Conservation (phyloP, 2,329 filamentous ascomycete species). For the Trichoderma simmonsii region DNA sequence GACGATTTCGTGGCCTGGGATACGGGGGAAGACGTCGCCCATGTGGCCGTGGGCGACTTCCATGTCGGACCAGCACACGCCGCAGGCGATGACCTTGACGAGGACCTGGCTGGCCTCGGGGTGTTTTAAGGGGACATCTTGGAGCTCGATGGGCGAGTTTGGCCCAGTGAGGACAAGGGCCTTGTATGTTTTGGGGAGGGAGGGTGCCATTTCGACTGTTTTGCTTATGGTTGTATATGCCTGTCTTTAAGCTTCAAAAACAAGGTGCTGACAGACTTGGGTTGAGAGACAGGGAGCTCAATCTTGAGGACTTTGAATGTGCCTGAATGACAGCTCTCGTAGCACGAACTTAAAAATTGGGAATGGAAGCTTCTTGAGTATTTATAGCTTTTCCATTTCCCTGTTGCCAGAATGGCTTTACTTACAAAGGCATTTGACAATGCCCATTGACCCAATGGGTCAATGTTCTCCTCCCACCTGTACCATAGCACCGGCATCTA, state of each 20-base stretch:
- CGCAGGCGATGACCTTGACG: constrained; percentile 68
- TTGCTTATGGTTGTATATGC: neutral
- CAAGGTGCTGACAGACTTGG: constrained; percentile 1
- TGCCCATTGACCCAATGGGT: neutral
- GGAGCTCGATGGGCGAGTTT: constrained; percentile 52
- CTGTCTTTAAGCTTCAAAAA: neutral
- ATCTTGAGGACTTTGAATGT: neutral
- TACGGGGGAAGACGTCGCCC: constrained; percentile 54
- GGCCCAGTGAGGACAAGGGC: constrained; percentile 58
- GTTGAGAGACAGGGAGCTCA: neutral
- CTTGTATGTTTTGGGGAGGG: constrained; percentile 64
- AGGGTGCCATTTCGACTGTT: constrained; percentile 18
- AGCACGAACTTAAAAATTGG: neutral
- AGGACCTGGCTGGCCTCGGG: constrained; percentile 60
- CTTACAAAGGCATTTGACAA: neutral
- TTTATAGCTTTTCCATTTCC: neutral
- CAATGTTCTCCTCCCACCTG: neutral
- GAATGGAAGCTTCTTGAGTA: neutral
- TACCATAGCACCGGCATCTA: neutral
- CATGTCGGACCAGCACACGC: constrained; percentile 66
- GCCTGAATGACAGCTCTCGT: neutral
- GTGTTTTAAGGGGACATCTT: constrained; percentile 55
- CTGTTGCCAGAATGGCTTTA: neutral
- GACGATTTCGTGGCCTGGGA: constrained; percentile 69
- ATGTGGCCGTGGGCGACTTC: constrained; percentile 47